A percentile compares a stretch with the other conserved stretches of the same genome.
These are phyloP conservation scores for Tuber aestivum DNA, from an alignment of 495 filamentous ascomycete genomes.

Conservation along the genomic window DNA sequence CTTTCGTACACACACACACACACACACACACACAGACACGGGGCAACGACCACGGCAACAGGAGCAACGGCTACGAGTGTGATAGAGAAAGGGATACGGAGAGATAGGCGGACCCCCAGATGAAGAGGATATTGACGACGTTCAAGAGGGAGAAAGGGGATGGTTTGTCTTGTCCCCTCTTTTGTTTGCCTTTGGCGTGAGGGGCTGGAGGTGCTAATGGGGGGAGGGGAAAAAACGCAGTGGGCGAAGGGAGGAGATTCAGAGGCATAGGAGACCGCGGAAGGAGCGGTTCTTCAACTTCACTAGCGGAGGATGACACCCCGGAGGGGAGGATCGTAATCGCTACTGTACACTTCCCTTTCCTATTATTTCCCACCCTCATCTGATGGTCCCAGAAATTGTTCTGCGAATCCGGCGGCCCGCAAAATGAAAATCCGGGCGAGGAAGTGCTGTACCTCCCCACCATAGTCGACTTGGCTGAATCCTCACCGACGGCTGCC, in stretches of 20 bases:
- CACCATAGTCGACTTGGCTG: conserved; percentile 86
- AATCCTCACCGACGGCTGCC: conserved; percentile 81
- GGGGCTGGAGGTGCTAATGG: conserved; percentile 1
- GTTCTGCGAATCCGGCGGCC: conserved; percentile 75
- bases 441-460: conserved; percentile 93
- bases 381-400: conserved; percentile 43
- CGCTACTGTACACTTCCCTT: conserved; percentile 49
- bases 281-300: conserved; percentile 5
- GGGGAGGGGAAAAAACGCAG: neutral
- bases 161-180: conserved; percentile 11
- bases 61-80: conserved; percentile 88
- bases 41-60: conserved; percentile 80
- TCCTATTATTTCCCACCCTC: neutral
- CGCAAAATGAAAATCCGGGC: conserved; percentile 47
- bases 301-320: conserved; percentile 45
- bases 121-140: conserved; percentile 48
- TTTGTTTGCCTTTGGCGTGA: conserved; percentile 3
- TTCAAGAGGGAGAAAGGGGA: conserved; percentile 42
- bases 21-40: conserved; percentile 67
- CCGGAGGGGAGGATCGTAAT: conserved; percentile 49
- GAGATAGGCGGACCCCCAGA: conserved; percentile 24
- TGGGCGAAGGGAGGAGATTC: conserved; percentile 11
- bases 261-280: conserved; percentile 36
- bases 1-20: conserved; percentile 89
- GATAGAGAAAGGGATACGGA: conserved; percentile 42